Base-by-base conservation (phyloP, 139 green algal genomes). In the Edaphochlamys debaryana region DNA sequence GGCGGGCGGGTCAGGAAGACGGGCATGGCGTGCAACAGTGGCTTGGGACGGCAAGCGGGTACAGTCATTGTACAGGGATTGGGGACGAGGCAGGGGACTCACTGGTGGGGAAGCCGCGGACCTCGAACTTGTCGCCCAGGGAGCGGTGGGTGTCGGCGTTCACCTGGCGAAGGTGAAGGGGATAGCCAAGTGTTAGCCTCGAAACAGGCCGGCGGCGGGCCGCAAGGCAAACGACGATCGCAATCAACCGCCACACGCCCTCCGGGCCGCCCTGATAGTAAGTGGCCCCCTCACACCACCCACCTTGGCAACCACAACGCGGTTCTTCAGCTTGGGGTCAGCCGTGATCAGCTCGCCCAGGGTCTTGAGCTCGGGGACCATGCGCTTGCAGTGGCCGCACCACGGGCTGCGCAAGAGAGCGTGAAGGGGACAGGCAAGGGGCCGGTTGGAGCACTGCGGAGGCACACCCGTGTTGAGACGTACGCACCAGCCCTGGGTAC, bases 281-380 rank as follows among this genome's bases (percentile, higher is more conserved):
- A n/a, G n/a, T n/a, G n/a, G n/a, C n/a, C n/a, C n/a, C n/a, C n/a
- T n/a, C n/a, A n/a, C n/a, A n/a, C n/a, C n/a, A 20, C 75, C 15
- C 42, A 94, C 93, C 91, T 97, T 97, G 36, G 91, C 95, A 41
- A 98, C 90, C 2, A 96, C 89, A 2, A 98, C 94, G 1, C 91
- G 79, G 85, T 72, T 88, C 50, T 88, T 93, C 7, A 98, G 89
- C 79, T 86, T 90, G 45, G 92, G 86, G 78, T 97, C 93, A 3
- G 73, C 48, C 2, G 68, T 19, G 11, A 98, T 80, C 25, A 86
- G 48, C 66, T 90, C 89, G n/a, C 94, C 94, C 30, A 98, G 89
- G 67, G 89, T 89, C 80, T 93, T 92, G 75, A 89, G 94, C 88
- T 95, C 92, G 34, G 92, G 91, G 0, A 86, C 85, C 74, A 82